phyloP scores from a whole-genome alignment of 2,329 filamentous ascomycete species.

The Penicillium psychrosexuale region DNA sequence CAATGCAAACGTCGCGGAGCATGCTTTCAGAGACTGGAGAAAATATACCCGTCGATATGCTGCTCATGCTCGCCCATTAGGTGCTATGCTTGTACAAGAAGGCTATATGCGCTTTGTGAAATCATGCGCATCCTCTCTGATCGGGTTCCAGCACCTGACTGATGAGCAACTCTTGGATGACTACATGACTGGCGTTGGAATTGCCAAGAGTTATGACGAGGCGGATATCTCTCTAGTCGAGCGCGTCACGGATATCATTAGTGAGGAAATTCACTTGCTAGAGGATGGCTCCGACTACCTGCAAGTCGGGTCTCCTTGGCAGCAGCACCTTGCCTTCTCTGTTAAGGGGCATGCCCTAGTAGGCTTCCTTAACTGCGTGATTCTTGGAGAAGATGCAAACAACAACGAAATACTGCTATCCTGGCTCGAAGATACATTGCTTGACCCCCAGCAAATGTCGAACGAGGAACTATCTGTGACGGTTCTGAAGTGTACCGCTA shows the following conservation, averaged over 20 bases:
- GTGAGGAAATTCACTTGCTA: conserved; percentile 79
- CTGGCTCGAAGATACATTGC: conserved; percentile 81
- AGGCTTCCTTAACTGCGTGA: conserved; percentile 78
- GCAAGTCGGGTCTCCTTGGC: conserved; percentile 76
- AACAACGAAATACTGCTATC: conserved; percentile 74
- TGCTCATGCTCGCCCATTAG: conserved; percentile 72
- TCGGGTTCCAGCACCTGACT: conserved; percentile 58
- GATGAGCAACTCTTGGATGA: conserved; percentile 69
- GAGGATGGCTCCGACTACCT: conserved; percentile 90
- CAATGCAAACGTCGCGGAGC: conserved; percentile 67
- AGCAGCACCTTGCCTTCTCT: conserved; percentile 80
- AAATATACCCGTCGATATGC: conserved; percentile 80
- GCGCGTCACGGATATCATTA: conserved; percentile 66
- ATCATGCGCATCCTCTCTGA: conserved; percentile 70
- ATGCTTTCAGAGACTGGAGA: conserved; percentile 78
- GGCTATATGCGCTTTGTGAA: conserved; percentile 84
- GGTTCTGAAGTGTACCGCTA: conserved; percentile 75
- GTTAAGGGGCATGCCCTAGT: conserved; percentile 80
- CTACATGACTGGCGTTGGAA: conserved; percentile 59
- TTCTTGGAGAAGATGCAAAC: conserved; percentile 76
- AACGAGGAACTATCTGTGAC: conserved; percentile 73
- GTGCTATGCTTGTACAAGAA: conserved; percentile 85
- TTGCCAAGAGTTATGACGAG: conserved; percentile 41
- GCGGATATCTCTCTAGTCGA: conserved; percentile 48
- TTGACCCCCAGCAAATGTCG: conserved; percentile 76